phyloP scores from a whole-genome alignment of 2,329 filamentous ascomycete species.

The Boeremia lycopersici region DNA sequence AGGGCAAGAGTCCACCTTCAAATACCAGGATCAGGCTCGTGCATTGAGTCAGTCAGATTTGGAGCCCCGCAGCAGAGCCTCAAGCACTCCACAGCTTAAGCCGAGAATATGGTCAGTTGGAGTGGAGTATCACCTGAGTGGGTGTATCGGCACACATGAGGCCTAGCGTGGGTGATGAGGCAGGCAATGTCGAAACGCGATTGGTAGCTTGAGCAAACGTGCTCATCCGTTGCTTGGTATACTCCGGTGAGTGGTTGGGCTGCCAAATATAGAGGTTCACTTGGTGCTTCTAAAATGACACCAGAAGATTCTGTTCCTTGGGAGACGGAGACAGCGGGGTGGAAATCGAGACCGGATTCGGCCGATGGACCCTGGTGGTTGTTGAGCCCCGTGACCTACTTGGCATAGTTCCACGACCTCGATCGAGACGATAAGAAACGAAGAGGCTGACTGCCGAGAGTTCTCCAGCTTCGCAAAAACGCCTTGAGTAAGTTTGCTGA shows the following conservation, averaged over 20 bases:
- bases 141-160: constrained; percentile 5
- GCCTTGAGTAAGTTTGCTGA: constrained; percentile 23
- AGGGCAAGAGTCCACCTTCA: neutral
- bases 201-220: constrained; percentile 2
- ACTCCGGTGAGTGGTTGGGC: neutral
- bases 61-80: constrained; percentile 19
- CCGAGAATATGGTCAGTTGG: neutral
- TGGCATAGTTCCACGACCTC: constrained; percentile 22
- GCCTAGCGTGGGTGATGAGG: neutral
- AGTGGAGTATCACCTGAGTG: neutral
- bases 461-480: constrained; percentile 20
- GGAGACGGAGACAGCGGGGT: constrained; percentile 1
- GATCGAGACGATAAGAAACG: constrained; percentile 23
- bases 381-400: constrained; percentile 35
- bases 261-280: neutral
- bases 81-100: constrained; percentile 10
- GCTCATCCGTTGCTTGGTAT: constrained; percentile 8
- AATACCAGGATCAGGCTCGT: neutral
- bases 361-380: constrained; percentile 13
- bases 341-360: neutral
- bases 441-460: constrained; percentile 26
- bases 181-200: neutral
- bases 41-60: constrained; percentile 1
- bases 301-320: constrained; percentile 13
- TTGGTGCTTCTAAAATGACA: constrained; percentile 4